Conservation (phyloP, 202 grass and related monocot genomes). For the Setaria viridis region DNA sequence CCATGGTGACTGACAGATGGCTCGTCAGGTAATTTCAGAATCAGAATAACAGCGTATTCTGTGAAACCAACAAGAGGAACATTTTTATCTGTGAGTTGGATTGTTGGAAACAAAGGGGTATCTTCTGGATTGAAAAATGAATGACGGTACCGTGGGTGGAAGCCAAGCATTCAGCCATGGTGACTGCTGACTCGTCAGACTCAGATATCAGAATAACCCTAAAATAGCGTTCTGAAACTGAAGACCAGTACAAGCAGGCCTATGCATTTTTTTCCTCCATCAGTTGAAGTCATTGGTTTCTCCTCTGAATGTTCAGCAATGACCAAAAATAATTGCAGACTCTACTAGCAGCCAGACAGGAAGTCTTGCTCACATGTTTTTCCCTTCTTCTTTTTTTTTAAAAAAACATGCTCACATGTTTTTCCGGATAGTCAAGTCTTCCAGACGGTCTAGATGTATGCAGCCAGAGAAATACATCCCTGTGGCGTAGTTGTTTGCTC, state of each 20-base stretch:
- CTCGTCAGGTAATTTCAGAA: background rate
- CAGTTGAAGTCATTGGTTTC: background rate
- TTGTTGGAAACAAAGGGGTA: background rate
- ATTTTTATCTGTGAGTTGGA: background rate
- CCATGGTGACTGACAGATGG: background rate
- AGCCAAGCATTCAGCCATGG: background rate
- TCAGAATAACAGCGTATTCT: background rate
- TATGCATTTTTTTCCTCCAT: background rate
- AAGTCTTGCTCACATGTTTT: background rate
- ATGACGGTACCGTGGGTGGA: background rate
- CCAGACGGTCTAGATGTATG: background rate
- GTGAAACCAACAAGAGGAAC: background rate
- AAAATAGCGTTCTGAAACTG: conserved; percentile 8
- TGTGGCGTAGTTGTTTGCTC: background rate
- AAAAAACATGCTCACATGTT: background rate
- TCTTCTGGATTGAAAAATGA: background rate
- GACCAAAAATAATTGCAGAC: background rate
- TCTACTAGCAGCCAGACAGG: background rate
- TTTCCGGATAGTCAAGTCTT: background rate
- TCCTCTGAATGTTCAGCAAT: background rate
- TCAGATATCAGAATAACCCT: background rate
- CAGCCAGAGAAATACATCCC: background rate
- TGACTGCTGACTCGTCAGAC: background rate
- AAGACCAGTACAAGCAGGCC: background rate
- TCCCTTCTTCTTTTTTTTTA: background rate